Evolutionary conservation across 78 protist species (phyloP).

Genomic region (Mastigamoeba balamuthi): DNA sequence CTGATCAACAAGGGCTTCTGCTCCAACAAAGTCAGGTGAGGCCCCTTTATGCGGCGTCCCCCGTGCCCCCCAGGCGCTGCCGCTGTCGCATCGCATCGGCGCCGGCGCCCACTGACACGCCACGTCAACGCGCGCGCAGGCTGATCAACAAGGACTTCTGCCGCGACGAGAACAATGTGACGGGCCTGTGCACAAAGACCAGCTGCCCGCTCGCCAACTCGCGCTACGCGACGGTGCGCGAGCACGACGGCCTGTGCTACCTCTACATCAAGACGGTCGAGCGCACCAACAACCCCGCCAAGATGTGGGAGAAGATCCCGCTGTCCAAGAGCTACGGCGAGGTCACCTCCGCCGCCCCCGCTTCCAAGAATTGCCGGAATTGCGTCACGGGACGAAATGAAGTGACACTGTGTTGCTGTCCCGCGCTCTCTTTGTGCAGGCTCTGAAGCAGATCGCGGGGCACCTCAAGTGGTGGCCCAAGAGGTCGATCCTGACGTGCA

Average conservation of each 20-base stretch:
- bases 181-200: slow-evolving; percentile 81
- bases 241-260: slow-evolving; percentile 68
- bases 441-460: slow-evolving; percentile 61
- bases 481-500: slow-evolving; percentile 52
- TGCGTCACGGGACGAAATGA: too few species aligned
- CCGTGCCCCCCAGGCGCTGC: background rate
- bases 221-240: slow-evolving; percentile 82
- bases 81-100: background rate
- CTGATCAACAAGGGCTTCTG: slow-evolving; percentile 71
- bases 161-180: slow-evolving; percentile 83
- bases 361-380: background rate
- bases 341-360: slow-evolving; percentile 11
- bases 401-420: too few species aligned
- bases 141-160: slow-evolving; percentile 75
- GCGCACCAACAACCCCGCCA: slow-evolving; percentile 90
- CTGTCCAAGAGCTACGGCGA: slow-evolving; percentile 62
- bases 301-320: slow-evolving; percentile 83
- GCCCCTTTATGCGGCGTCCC: background rate
- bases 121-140: slow-evolving; percentile 1
- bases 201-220: slow-evolving; percentile 95
- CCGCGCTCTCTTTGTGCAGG: slow-evolving; percentile 14
- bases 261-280: slow-evolving; percentile 94
- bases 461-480: slow-evolving; percentile 81
- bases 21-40: slow-evolving; percentile 62
- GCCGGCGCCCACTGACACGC: too few species aligned